These are phyloP conservation scores for Cicer pinnatifidum DNA, from an alignment of 306 rosid genomes.

Conservation along the genomic window DNA sequence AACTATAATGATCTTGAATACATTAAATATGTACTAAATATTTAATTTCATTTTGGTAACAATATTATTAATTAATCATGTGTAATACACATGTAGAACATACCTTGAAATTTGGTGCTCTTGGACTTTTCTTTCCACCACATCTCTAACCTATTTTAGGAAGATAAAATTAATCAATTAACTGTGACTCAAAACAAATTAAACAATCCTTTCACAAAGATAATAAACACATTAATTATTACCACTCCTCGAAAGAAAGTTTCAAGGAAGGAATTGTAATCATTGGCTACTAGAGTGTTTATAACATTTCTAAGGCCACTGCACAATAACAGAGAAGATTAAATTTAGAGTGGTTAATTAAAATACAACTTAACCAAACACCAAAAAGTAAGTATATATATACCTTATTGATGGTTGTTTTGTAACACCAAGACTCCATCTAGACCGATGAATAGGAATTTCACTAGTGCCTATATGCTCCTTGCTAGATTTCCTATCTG, in stretches of 20 bases:
- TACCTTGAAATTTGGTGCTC: slow-evolving; percentile 51
- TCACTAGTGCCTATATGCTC: slow-evolving; percentile 22
- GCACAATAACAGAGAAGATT: slow-evolving; percentile 45
- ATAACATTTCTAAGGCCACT: slow-evolving; percentile 50
- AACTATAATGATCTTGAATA: neutral
- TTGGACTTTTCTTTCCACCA: slow-evolving; percentile 48
- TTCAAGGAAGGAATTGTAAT: slow-evolving; percentile 40
- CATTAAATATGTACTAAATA: neutral
- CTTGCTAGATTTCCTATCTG: slow-evolving; percentile 26
- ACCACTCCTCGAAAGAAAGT: slow-evolving; percentile 55
- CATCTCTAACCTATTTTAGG: slow-evolving; percentile 59
- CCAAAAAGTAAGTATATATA: neutral
- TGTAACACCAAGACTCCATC: slow-evolving; percentile 40
- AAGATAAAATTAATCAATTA: slow-evolving; percentile 22
- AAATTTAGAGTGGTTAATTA: slow-evolving; percentile 23
- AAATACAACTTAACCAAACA: neutral
- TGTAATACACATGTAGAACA: slow-evolving; percentile 32
- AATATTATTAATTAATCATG: neutral
- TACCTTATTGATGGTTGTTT: slow-evolving; percentile 29
- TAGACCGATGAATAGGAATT: slow-evolving; percentile 44
- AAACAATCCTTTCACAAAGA: too few relatives aligned
- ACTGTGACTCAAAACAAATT: neutral
- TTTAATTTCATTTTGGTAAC: neutral
- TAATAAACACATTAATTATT: slow-evolving; percentile 18
- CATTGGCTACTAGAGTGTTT: slow-evolving; percentile 14